Evolutionary conservation across 2,329 filamentous ascomycete species (phyloP).

Genomic region (Cladosporium sp.): DNA sequence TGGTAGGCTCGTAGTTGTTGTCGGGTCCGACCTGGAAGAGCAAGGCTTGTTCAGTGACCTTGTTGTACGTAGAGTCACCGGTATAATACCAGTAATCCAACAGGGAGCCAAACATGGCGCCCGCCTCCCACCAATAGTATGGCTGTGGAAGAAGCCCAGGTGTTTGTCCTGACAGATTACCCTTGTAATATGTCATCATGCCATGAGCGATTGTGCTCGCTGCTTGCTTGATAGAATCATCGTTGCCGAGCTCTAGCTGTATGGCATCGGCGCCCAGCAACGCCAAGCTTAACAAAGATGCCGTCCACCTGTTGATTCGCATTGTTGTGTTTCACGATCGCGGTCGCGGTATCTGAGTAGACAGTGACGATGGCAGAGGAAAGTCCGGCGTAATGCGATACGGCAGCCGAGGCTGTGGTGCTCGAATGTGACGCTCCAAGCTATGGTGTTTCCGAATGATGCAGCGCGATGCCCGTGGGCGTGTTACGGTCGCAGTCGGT

Average conservation of each 20-base stretch:
- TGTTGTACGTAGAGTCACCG: conserved; percentile 61
- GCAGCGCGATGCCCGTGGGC: background rate
- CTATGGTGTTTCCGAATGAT: background rate
- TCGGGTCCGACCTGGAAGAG: conserved; percentile 56
- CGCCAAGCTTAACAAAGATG: background rate
- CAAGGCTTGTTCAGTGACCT: conserved; percentile 53
- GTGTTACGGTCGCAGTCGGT: background rate
- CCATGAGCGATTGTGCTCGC: conserved; percentile 43
- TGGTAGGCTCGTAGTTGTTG: conserved; percentile 54
- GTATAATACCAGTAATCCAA: conserved; percentile 69
- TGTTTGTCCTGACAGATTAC: conserved; percentile 48
- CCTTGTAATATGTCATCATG: conserved; percentile 51
- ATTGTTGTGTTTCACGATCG: background rate
- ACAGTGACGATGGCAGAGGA: background rate
- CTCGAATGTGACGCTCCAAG: background rate
- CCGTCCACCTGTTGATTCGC: background rate
- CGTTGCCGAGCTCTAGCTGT: conserved; percentile 10
- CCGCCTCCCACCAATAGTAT: conserved; percentile 72
- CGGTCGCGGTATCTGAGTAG: background rate
- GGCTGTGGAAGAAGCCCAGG: conserved; percentile 53
- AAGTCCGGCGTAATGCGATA: background rate
- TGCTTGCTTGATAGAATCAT: conserved; percentile 41
- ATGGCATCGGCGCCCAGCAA: conserved; percentile 1
- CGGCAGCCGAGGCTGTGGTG: conserved; percentile 1
- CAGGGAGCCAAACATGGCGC: conserved; percentile 59